These are phyloP conservation scores for Hypsizygus marmoreus DNA, from an alignment of 768 basidiomycete genomes.

Conservation along the genomic window DNA sequence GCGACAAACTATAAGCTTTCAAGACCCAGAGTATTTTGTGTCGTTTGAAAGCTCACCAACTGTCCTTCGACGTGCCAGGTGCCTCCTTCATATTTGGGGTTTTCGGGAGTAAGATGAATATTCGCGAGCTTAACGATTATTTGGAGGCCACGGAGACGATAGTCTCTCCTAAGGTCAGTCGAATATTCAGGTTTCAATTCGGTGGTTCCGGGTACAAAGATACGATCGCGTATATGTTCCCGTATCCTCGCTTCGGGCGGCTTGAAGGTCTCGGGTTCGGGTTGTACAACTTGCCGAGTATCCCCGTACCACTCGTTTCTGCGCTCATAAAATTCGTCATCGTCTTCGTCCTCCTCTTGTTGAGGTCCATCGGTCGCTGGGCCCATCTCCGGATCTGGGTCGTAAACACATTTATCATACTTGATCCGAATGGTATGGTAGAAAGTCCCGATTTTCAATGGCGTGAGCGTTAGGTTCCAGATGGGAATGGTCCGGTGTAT, in stretches of 20 bases:
- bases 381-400: conserved; percentile 13
- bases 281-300: conserved; percentile 10
- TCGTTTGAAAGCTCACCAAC: conserved; percentile 9
- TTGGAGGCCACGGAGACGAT: conserved; percentile 21
- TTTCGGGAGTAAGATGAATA: conserved; percentile 37
- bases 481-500: conserved; percentile 32
- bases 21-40: not conserved
- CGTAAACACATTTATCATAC: conserved; percentile 15
- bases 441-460: conserved; percentile 2
- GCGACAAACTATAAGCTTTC: not conserved
- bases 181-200: conserved; percentile 7
- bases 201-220: too few species aligned
- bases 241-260: conserved; percentile 8
- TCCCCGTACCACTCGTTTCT: conserved; percentile 9
- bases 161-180: conserved; percentile 14
- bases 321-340: conserved; percentile 15
- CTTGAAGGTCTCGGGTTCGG: conserved; percentile 15
- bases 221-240: not conserved
- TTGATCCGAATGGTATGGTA: conserved; percentile 16
- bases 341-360: conserved; percentile 17
- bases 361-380: conserved; percentile 17
- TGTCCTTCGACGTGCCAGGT: conserved; percentile 41
- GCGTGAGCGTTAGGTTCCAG: conserved; percentile 29
- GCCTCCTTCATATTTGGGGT: conserved; percentile 35
- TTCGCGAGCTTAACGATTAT: conserved; percentile 35